phyloP scores from a whole-genome alignment of 768 basidiomycete species.

The Sporobolomyces roseus region DNA sequence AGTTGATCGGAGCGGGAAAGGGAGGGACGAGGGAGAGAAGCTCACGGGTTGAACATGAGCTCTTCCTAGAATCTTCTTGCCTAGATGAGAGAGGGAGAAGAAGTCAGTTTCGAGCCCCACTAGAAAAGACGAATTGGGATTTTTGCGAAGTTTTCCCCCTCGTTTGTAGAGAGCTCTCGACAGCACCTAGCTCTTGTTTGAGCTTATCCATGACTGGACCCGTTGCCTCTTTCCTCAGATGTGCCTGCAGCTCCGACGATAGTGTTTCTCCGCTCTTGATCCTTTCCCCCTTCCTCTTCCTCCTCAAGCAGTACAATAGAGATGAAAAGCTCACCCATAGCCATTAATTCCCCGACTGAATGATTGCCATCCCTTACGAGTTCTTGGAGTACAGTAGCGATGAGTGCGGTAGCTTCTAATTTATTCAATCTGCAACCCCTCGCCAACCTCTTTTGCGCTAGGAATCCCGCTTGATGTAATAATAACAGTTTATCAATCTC shows the following conservation, averaged over 20 bases:
- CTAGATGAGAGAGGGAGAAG: slow-evolving; percentile 51
- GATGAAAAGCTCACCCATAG: slow-evolving; percentile 46
- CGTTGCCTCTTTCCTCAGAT: too few species aligned
- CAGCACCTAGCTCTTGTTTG: too few species aligned
- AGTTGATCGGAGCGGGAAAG: neutral
- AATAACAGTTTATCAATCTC: slow-evolving; percentile 67
- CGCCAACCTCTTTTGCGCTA: slow-evolving; percentile 91
- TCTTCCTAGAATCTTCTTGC: slow-evolving; percentile 79
- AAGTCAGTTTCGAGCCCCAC: neutral
- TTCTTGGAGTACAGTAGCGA: slow-evolving; percentile 89
- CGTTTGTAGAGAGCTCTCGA: too few species aligned
- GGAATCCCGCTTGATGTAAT: slow-evolving; percentile 73
- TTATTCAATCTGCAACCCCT: slow-evolving; percentile 84
- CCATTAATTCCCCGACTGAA: slow-evolving; percentile 86
- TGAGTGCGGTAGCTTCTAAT: slow-evolving; percentile 81
- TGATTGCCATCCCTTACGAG: slow-evolving; percentile 84
- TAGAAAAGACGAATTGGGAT: too few species aligned
- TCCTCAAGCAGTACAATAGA: neutral
- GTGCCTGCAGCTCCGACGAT: too few species aligned
- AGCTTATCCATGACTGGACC: too few species aligned
- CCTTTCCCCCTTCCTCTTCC: neutral
- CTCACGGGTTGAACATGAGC: slow-evolving; percentile 71
- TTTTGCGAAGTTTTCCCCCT: too few species aligned
- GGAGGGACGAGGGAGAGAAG: neutral
- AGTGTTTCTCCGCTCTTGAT: too few species aligned